Evolutionary conservation across 2,329 filamentous ascomycete species (phyloP), one percentile per base, ranked within the genome.

Genomic region (Fusarium siculi): DNA sequence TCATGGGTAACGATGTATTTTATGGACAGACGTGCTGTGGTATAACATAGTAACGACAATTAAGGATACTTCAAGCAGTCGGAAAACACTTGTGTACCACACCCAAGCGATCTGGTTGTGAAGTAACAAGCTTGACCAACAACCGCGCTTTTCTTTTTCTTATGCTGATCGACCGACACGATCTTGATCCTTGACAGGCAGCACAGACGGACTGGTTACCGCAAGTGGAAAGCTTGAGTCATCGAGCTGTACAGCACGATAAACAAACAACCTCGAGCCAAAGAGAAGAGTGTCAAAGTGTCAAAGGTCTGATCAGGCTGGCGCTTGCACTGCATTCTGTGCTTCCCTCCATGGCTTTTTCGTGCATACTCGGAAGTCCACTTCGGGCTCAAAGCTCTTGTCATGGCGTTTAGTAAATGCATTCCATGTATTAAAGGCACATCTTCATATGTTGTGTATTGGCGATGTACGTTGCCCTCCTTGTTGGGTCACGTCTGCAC

Each of bases 291-390:
- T 36, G 30, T 52, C 49, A 11, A 30, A 47, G 9, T 47, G 49
- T 54, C 65, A 43, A 61, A 63, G 58, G 46, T 63, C 47, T 66
- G 40, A 54, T 62, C 55, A 67, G 66, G 64, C 70, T 68, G 76
- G 75, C 76, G 76, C 70, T 63, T 78, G 75, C 61, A 76, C 57
- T 77, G 66, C 73, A 71, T 47, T 66, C n/a, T 66, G 44, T 56
- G 59, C 62, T 63, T 53, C 32, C 49, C 52, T 53, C 36, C 70
- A 23, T 49, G 36, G 18, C 46, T 34, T 57, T 58, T 54, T 23
- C 30, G n/a, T 46, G 34, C 58, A 53, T 42, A 18, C 34, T 49
- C 15, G 42, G 44, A 40, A 72, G 42, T 28, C 32, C 36, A 32
- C 25, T 55, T 62, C 54, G 28, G 39, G 37, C 42, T 32, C 42